Evolutionary conservation across 2,329 filamentous ascomycete species (phyloP).

Genomic region (Thelonectria discophora): DNA sequence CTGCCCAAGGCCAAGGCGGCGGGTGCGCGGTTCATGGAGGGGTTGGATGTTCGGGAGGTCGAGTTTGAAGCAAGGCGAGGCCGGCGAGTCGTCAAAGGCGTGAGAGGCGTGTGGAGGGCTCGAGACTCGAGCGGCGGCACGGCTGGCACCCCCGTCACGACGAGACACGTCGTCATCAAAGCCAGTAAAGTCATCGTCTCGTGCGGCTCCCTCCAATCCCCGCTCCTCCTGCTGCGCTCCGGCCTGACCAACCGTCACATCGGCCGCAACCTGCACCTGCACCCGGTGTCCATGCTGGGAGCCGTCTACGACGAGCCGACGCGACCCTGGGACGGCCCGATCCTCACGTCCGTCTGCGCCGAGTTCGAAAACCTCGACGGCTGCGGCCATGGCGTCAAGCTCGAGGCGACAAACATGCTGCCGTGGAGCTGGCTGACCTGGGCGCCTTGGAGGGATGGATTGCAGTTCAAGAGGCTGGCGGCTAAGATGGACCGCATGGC

Average conservation of each 20-base stretch:
- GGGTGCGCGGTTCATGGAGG: constrained; percentile 80
- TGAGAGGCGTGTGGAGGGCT: constrained; percentile 76
- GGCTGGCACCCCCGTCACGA: neutral
- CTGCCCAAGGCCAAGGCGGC: constrained; percentile 76
- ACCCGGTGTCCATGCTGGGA: constrained; percentile 14
- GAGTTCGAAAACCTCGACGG: constrained; percentile 23
- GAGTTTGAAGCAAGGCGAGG: constrained; percentile 64
- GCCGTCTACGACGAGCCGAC: constrained; percentile 18
- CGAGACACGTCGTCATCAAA: constrained; percentile 4
- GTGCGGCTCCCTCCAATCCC: constrained; percentile 15
- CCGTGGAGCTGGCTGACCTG: constrained; percentile 14
- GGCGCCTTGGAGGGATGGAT: constrained; percentile 10
- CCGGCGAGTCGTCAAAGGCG: constrained; percentile 67
- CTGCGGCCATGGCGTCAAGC: constrained; percentile 19
- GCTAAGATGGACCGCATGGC: constrained; percentile 15
- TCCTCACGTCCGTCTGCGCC: constrained; percentile 14
- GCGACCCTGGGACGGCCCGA: constrained; percentile 20
- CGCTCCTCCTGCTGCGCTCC: constrained; percentile 17
- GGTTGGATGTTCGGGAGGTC: constrained; percentile 72
- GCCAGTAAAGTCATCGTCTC: constrained; percentile 22
- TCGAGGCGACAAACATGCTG: constrained; percentile 16
- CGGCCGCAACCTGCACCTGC: constrained; percentile 23
- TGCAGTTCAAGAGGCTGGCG: constrained; percentile 15
- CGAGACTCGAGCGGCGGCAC: constrained; percentile 4
- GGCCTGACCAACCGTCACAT: constrained; percentile 18